Evolutionary conservation across 2,329 filamentous ascomycete genomes (phyloP).

Genomic region (Botrytis fragariae): DNA sequence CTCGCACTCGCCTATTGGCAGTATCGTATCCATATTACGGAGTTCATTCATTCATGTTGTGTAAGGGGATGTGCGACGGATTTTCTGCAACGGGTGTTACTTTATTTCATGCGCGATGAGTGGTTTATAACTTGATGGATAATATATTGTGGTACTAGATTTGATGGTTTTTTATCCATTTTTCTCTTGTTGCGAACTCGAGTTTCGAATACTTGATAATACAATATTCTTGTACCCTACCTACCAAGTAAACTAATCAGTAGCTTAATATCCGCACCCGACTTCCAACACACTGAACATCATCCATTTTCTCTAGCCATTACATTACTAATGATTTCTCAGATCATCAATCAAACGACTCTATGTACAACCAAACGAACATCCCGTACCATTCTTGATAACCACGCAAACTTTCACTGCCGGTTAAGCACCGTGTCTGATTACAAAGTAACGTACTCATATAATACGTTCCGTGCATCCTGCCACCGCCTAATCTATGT

Average conservation of each 20-base stretch:
- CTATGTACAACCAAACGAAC: neutral
- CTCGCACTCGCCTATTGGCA: conserved; percentile 1
- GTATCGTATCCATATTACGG: neutral
- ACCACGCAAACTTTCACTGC: neutral
- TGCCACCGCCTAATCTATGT: neutral
- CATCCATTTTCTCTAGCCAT: rapidly evolving
- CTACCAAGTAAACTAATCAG: neutral
- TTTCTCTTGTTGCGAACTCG: neutral
- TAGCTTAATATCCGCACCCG: neutral
- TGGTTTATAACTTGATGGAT: neutral
- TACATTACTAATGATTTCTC: neutral
- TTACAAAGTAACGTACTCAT: neutral
- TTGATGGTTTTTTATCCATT: neutral
- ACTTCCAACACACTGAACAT: neutral
- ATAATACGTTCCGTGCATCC: neutral
- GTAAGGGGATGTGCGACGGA: neutral
- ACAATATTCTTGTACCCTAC: neutral
- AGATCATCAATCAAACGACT: neutral
- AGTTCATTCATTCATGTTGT: neutral
- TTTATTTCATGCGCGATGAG: neutral
- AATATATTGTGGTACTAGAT: neutral
- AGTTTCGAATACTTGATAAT: neutral
- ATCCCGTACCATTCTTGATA: neutral
- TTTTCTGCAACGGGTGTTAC: neutral
- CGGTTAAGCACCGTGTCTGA: neutral